Evolutionary conservation across 2,329 filamentous ascomycete genomes (phyloP).

Genomic region (Pezicula neosporulosa): DNA sequence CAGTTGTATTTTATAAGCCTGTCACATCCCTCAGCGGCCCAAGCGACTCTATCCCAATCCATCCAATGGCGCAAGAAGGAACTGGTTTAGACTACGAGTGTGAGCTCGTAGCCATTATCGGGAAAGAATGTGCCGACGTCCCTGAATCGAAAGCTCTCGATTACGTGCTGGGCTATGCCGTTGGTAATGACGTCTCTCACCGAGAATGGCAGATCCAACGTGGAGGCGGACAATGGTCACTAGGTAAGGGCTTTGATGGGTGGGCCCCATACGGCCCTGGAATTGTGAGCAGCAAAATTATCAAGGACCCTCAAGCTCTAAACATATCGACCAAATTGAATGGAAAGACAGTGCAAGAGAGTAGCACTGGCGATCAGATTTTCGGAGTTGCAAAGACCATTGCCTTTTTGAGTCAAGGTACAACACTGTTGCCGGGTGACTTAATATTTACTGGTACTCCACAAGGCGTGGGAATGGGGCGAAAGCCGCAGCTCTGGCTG

Average conservation of each 20-base stretch:
- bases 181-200: slow-evolving; percentile 79
- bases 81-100: slow-evolving; percentile 76
- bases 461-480: slow-evolving; percentile 68
- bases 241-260: slow-evolving; percentile 72
- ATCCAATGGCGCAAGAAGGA: slow-evolving; percentile 59
- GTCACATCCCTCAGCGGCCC: slow-evolving; percentile 63
- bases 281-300: slow-evolving; percentile 56
- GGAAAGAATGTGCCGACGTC: slow-evolving; percentile 63
- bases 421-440: slow-evolving; percentile 60
- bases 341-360: slow-evolving; percentile 53
- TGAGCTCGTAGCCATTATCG: slow-evolving; percentile 72
- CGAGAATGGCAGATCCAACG: slow-evolving; percentile 71
- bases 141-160: slow-evolving; percentile 62
- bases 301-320: slow-evolving; percentile 54
- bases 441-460: slow-evolving; percentile 68
- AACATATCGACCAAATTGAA: slow-evolving; percentile 57
- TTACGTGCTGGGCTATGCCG: slow-evolving; percentile 70
- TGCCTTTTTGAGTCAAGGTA: slow-evolving; percentile 56
- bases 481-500: slow-evolving; percentile 63
- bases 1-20: slow-evolving; percentile 74
- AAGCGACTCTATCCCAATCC: slow-evolving; percentile 62
- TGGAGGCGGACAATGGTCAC: slow-evolving; percentile 66
- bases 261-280: slow-evolving; percentile 73
- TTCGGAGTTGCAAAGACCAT: slow-evolving; percentile 59
- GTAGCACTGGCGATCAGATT: slow-evolving; percentile 58